Base-by-base conservation (phyloP, 1,284 basidiomycete genomes). In the Pascua sp. region DNA sequence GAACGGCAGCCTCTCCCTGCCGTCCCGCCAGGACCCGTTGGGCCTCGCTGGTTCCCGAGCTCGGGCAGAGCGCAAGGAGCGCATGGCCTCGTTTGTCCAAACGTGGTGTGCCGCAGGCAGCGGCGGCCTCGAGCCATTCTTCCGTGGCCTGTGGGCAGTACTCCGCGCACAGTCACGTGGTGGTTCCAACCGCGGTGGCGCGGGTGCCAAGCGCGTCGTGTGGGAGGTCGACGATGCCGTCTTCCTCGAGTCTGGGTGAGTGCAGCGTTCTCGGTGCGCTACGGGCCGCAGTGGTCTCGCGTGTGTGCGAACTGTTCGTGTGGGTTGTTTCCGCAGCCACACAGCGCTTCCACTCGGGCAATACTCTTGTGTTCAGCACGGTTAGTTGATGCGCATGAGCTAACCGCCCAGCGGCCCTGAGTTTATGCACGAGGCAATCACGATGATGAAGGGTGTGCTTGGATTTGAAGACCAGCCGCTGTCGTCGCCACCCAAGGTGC, bases 171-270 rank as follows among this genome's bases (percentile, higher is more conserved):
- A 76, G 62, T 71, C 70, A 51, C 54, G 72, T 18, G 67, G 67
- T 4, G 24, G 24, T 7, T 60, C 63, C 11, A 51, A 45, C 13
- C 57, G 58, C 17, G 68, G 70, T 9, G 72, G 71, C 15, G 68
- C 62, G 2, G 71, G 74, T 7, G 51, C 49, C 2, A 51, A 43
- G 17, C 52, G 74, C 5, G 66, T 75, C 1, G 68, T 72, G 7
- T 77, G 75, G 75, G 75, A 77, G 56, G 56, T 77, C 10, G 72
- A 77, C 61, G 75, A 77, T 66, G 75, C 75, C 5, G 70, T 77
- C 4, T 74, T 75, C 53, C 59, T 74, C 49, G 72, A 77, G 54
- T 70, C 72, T 24, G 75, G 24, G 24, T 32, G 24, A 32, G 24
- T 32, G 24, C 24, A 32, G 24, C 24, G n/a, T n/a, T n/a, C n/a